Evolutionary conservation across 768 basidiomycete genomes (phyloP), one percentile per base, ranked within the genome.

Genomic region (Aureoboletus auriporus): DNA sequence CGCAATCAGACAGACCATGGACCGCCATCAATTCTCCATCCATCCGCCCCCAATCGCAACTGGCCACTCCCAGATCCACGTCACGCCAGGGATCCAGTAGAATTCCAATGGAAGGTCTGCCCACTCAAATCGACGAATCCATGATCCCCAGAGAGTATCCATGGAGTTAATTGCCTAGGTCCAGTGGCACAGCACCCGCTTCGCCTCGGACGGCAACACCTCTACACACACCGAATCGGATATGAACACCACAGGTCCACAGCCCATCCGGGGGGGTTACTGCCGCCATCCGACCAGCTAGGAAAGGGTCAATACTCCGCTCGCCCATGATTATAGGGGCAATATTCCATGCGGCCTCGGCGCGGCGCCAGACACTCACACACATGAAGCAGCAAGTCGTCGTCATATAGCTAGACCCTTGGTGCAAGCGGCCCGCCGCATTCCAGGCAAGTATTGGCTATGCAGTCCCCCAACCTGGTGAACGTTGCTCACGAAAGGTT

Each of bases 341-440:
- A 4, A 13, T 33, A 17, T 30, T 2, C 50, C 61, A 61, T 49
- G 60, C 54, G 61, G 60, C 39, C 42, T 54, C 52, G 46, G 58
- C 33, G 47, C 55, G 42, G 20, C 20, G 20, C 57, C 44, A n/a
- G 35, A 28, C 45, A 37, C 57, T 45, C 42, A 26, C 35, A 31
- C 33, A 31, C 30, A 31, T 5, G 34, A 23, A 23, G 20, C 20
- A 23, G 2, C 20, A 23, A 23, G 2, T 23, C 20, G 2, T 23
- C 20, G 20, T 23, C 20, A 23, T 23, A 23, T 23, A 23, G 20
- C 20, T 23, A 23, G 20, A 23, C 20, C 20, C 20, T 4, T 23
- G 2, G 20, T 23, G 20, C 20, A 23, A 23, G 20, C 20, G 20
- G 20, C 20, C 20, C 20, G 20, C 20, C 20, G 4, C 20, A 23